Percentiles rank a stretch among this genome's conserved stretches.
Evolutionary conservation across 805 yeast genomes (phyloP).

Genomic region (Lipomyces spencermartinsiae): DNA sequence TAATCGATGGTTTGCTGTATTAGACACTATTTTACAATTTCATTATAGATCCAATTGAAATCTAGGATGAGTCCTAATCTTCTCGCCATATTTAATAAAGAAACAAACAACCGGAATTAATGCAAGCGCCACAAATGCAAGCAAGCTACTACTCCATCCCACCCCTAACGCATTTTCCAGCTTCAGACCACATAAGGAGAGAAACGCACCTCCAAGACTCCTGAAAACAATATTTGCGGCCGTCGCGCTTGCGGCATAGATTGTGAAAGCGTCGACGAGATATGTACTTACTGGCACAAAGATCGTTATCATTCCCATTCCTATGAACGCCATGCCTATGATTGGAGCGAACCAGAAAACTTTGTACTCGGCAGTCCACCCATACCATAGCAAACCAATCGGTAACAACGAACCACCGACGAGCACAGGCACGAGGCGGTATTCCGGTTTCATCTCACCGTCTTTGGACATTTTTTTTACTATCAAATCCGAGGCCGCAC

Average conservation of each 20-base stretch:
- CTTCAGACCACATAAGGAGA: slow-evolving; percentile 66
- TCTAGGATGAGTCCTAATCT: slow-evolving; percentile 4
- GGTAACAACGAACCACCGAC: slow-evolving; percentile 55
- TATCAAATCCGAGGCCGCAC: slow-evolving; percentile 51
- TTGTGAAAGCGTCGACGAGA: slow-evolving; percentile 52
- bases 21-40: slow-evolving; percentile 1
- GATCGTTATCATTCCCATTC: slow-evolving; percentile 49
- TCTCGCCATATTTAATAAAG: slow-evolving; percentile 64
- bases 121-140: slow-evolving; percentile 58
- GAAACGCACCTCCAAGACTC: slow-evolving; percentile 69
- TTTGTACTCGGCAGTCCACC: slow-evolving; percentile 56
- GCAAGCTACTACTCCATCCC: slow-evolving; percentile 52
- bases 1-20: slow-evolving; percentile 3
- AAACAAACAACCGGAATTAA: slow-evolving; percentile 70
- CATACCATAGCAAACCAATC: slow-evolving; percentile 57
- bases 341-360: slow-evolving; percentile 62
- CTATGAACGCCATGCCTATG: slow-evolving; percentile 59
- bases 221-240: slow-evolving; percentile 64
- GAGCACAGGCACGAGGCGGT: slow-evolving; percentile 55
- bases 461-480: slow-evolving; percentile 48
- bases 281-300: slow-evolving; percentile 49
- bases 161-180: slow-evolving; percentile 43
- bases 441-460: slow-evolving; percentile 52
- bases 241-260: slow-evolving; percentile 74
- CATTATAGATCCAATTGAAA: slow-evolving; percentile 2